Conservation (phyloP, 805 yeast genomes). For the Monosporozyma solicola region DNA sequence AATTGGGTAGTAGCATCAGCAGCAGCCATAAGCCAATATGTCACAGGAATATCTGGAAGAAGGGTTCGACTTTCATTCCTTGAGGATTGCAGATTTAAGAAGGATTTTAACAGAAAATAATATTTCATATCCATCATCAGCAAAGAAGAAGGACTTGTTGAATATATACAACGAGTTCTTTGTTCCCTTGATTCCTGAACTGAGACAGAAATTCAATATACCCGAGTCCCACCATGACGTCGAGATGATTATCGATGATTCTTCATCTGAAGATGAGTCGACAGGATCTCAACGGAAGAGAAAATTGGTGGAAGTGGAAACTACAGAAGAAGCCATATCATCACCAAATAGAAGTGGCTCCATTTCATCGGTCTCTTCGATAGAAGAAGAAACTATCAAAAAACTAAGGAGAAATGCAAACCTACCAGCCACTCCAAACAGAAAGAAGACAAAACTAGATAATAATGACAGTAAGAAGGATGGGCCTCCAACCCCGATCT, state of each 20-base stretch:
- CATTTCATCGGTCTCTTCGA: slow-evolving; percentile 2
- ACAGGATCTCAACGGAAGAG: not conserved
- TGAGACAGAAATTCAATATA: slow-evolving; percentile 26
- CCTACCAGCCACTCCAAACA: slow-evolving; percentile 1
- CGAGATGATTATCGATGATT: not conserved
- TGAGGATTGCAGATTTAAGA: slow-evolving; percentile 64
- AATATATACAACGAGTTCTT: slow-evolving; percentile 49
- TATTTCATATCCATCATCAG: slow-evolving; percentile 50
- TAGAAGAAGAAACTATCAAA: not conserved
- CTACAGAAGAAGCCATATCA: not conserved
- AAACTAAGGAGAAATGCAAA: not conserved
- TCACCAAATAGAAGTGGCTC: not conserved
- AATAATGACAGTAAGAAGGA: not conserved
- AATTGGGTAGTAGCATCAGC: too few species aligned
- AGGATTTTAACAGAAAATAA: slow-evolving; percentile 53
- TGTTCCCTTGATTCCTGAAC: slow-evolving; percentile 37
- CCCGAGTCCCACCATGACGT: not conserved
- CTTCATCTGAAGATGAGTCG: not conserved
- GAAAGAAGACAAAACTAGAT: slow-evolving; percentile 7
- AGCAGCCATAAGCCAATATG: not conserved
- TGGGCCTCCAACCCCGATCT: slow-evolving; percentile 13
- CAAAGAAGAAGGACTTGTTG: slow-evolving; percentile 61
- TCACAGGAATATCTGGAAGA: slow-evolving; percentile 14
- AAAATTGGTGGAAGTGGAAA: not conserved
- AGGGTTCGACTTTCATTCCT: slow-evolving; percentile 59